Conservation (phyloP, 257 asterid genomes). For the Ligustrum vulgare region DNA sequence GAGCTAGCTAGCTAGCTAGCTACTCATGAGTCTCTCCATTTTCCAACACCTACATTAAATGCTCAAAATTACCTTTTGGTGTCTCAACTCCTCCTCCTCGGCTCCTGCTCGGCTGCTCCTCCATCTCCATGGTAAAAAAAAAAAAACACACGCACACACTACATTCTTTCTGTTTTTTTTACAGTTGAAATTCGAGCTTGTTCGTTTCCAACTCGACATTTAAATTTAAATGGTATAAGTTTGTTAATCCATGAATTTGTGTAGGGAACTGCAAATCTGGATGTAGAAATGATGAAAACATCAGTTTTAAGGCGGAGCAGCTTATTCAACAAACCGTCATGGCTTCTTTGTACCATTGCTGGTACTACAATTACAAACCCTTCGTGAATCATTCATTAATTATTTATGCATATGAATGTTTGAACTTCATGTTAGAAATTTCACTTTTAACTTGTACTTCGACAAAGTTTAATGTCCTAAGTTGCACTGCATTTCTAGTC, state of each 20-base stretch:
- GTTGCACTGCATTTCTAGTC: not conserved
- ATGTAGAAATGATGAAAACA: slow-evolving; percentile 43
- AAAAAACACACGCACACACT: no score
- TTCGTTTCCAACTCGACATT: not conserved
- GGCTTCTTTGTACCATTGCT: slow-evolving; percentile 87
- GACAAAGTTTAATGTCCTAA: not conserved
- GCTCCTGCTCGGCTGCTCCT: not conserved
- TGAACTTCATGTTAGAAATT: not conserved
- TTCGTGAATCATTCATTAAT: not conserved
- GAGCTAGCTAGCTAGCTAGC: not conserved
- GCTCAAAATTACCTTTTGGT: slow-evolving; percentile 2
- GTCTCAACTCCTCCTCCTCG: not conserved
- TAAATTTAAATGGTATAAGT: not conserved
- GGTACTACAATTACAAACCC: slow-evolving; percentile 38
- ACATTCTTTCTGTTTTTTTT: slow-evolving; percentile 1
- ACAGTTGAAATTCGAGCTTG: slow-evolving; percentile 5
- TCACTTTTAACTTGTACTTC: not conserved
- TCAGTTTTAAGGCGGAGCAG: slow-evolving; percentile 39
- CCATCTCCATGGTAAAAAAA: not conserved
- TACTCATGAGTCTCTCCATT: not conserved
- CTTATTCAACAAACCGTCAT: slow-evolving; percentile 73
- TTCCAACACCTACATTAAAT: not conserved
- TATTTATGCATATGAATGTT: not conserved
- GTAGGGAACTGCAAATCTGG: slow-evolving; percentile 25
- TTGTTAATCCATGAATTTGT: slow-evolving; percentile 12